These are phyloP conservation scores for Termitomyces sp. DNA, from an alignment of 768 basidiomycete species.

Conservation along the genomic window DNA sequence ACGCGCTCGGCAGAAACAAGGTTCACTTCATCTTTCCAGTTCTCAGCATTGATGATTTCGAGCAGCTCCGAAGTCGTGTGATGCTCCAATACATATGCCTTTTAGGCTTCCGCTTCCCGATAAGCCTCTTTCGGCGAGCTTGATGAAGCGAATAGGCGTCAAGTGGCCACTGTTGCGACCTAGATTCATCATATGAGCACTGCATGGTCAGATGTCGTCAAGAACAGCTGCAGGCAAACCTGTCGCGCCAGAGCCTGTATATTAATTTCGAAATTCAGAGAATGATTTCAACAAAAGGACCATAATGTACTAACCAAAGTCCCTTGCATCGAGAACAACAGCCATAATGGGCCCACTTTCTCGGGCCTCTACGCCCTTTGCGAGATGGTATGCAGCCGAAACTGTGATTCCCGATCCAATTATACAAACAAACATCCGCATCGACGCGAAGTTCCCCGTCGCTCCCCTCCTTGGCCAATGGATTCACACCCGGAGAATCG, in stretches of 20 bases:
- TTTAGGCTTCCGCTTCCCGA: conserved; percentile 52
- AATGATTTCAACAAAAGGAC: neutral
- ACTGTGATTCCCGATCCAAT: conserved; percentile 80
- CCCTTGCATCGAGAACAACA: conserved; percentile 77
- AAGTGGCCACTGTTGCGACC: conserved; percentile 83
- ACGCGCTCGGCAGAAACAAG: conserved; percentile 55
- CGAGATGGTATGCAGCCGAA: conserved; percentile 68
- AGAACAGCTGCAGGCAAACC: conserved; percentile 30
- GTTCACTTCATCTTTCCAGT: conserved; percentile 49
- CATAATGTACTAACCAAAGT: conserved; percentile 55
- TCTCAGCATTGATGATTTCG: conserved; percentile 38
- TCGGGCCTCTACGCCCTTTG: conserved; percentile 25
- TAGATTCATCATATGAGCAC: conserved; percentile 20
- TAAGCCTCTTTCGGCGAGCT: conserved; percentile 35
- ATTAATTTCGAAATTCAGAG: neutral
- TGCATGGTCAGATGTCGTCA: neutral
- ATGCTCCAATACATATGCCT: conserved; percentile 49
- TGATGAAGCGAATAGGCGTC: conserved; percentile 41
- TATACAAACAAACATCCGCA: conserved; percentile 72
- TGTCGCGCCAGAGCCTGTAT: conserved; percentile 69
- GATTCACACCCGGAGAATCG: conserved; percentile 54
- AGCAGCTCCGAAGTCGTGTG: conserved; percentile 48
- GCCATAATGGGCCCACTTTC: neutral
- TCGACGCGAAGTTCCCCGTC: conserved; percentile 49
- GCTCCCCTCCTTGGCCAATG: conserved; percentile 64